phyloP scores from a whole-genome alignment of 306 rosid genomes.

The Cucumis sativus region DNA sequence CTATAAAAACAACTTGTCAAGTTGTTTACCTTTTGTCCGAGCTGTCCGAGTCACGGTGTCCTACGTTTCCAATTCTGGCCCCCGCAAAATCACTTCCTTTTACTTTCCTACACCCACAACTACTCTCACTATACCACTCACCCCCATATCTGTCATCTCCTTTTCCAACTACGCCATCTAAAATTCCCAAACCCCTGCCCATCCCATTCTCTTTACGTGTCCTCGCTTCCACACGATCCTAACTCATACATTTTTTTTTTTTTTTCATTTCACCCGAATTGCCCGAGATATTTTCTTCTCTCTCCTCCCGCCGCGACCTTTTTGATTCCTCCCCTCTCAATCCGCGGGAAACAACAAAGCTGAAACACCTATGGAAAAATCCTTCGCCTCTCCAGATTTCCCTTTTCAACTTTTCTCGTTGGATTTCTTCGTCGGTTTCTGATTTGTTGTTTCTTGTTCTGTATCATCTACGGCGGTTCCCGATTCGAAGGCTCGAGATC shows the following conservation, averaged over 20 bases:
- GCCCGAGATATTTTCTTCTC: conserved; percentile 8
- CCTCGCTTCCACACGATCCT: neutral
- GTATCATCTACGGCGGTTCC: conserved; percentile 1
- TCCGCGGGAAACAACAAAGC: neutral
- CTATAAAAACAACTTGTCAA: conserved; percentile 3
- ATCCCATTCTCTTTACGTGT: neutral
- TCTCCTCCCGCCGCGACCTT: neutral
- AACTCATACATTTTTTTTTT: neutral
- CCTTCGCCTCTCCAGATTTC: neutral
- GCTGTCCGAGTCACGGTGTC: neutral
- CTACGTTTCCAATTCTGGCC: neutral
- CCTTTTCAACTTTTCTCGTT: neutral
- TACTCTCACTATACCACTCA: neutral
- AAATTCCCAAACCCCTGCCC: neutral
- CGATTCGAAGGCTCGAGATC: neutral
- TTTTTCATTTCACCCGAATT: neutral
- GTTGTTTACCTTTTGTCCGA: neutral
- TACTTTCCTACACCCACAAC: neutral
- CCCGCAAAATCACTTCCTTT: neutral
- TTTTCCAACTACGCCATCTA: neutral
- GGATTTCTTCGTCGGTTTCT: neutral
- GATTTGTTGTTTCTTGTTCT: neutral
- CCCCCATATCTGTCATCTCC: neutral
- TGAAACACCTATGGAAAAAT: neutral
- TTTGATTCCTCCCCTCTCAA: neutral